Evolutionary conservation across 305 asterid species (phyloP).

Genomic region (Coffea humblotiana): DNA sequence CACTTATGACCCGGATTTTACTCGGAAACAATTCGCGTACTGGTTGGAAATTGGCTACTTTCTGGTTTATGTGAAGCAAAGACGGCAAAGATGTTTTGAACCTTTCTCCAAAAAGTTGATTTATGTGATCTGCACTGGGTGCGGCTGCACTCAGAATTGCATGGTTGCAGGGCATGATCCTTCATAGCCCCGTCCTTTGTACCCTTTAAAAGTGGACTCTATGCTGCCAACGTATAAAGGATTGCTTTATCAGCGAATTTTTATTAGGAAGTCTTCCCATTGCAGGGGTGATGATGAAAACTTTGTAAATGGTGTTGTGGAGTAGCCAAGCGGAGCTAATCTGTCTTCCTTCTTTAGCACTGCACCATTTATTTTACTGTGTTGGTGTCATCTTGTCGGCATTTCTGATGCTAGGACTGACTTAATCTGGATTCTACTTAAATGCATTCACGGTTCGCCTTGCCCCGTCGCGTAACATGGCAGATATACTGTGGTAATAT

Average conservation of each 20-base stretch:
- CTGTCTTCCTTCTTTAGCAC: not conserved
- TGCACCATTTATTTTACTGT: not conserved
- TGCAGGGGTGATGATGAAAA: not conserved
- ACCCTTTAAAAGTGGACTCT: not conserved
- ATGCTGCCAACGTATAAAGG: not conserved
- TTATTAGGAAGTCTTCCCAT: not conserved
- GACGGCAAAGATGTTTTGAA: not conserved
- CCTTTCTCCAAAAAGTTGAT: not conserved
- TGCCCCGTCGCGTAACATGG: not conserved
- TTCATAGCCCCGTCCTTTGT: too few relatives aligned
- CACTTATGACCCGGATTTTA: too few relatives aligned
- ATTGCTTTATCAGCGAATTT: not conserved
- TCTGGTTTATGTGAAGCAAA: not conserved
- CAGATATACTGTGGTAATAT: not conserved
- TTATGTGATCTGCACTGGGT: not conserved
- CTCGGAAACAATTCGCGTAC: not conserved
- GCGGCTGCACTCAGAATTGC: not conserved
- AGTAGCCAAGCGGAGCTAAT: not conserved
- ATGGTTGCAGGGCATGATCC: not conserved
- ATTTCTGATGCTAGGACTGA: not conserved
- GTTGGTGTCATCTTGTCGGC: not conserved
- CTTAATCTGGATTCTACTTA: constrained; percentile 3
- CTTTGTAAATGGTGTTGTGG: not conserved
- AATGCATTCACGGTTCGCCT: constrained; percentile 16
- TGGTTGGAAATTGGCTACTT: not conserved